Evolutionary conservation across 495 filamentous ascomycete species (phyloP).

Genomic region (Beverwykella pulmonaria): DNA sequence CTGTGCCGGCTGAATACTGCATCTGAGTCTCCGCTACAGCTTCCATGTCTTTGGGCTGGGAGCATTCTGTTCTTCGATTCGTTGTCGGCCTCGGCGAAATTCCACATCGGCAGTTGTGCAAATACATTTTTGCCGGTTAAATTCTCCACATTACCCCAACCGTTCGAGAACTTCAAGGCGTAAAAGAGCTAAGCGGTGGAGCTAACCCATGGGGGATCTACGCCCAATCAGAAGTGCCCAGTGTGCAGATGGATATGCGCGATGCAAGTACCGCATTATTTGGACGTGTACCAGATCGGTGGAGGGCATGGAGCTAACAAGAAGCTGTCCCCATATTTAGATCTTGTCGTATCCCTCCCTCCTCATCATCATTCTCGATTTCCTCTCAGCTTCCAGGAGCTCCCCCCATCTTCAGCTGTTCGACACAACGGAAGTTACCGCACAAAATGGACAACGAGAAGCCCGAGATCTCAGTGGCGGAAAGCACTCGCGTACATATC

Average conservation of each 20-base stretch:
- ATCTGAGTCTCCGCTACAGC: background rate
- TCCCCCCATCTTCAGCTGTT: too few relatives aligned
- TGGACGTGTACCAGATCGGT: background rate
- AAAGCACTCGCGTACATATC: constrained; percentile 20
- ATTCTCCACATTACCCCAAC: background rate
- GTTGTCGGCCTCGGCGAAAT: background rate
- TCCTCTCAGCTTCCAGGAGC: background rate
- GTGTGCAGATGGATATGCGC: background rate
- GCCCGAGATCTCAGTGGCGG: constrained; percentile 2
- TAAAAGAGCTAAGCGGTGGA: background rate
- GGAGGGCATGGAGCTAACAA: background rate
- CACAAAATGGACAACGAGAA: constrained; percentile 22
- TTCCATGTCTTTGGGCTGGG: background rate
- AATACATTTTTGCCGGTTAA: background rate
- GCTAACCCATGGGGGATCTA: background rate
- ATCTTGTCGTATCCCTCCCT: background rate
- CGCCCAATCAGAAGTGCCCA: background rate
- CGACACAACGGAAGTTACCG: background rate
- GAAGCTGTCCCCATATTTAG: background rate
- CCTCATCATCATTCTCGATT: background rate
- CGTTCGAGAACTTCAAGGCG: background rate
- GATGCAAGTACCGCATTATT: background rate
- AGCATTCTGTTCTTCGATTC: background rate
- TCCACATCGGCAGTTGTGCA: background rate
- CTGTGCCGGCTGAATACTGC: background rate